Evolutionary conservation across 2,329 filamentous ascomycete genomes (phyloP).

Genomic region (Ophiocordyceps camponoti-rufipedis): DNA sequence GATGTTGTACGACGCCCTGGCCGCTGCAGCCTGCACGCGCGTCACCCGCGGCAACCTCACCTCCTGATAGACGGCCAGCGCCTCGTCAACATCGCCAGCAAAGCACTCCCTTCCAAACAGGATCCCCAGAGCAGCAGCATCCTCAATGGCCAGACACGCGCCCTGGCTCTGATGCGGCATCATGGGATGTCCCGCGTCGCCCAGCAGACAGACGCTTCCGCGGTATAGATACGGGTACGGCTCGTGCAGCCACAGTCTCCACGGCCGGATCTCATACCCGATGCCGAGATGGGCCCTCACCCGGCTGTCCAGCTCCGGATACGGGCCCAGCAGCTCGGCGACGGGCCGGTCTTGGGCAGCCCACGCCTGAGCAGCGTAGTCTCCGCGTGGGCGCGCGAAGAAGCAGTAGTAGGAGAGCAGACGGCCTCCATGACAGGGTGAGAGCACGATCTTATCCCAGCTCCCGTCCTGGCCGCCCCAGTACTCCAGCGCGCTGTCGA

Average conservation of each 20-base stretch:
- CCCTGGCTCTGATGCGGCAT: conserved; percentile 50
- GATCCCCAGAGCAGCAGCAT: conserved; percentile 42
- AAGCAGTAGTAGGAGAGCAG: conserved; percentile 54
- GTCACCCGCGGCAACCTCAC: conserved; percentile 35
- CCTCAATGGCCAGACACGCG: conserved; percentile 47
- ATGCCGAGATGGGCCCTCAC: conserved; percentile 39
- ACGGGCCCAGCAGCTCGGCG: conserved; percentile 42
- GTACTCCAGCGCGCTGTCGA: conserved; percentile 44
- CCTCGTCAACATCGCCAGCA: conserved; percentile 25
- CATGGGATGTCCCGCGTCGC: conserved; percentile 51
- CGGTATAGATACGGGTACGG: conserved; percentile 41
- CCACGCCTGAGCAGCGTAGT: conserved; percentile 44
- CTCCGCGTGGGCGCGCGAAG: conserved; percentile 35
- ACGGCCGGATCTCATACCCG: conserved; percentile 43
- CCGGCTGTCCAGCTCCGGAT: conserved; percentile 38
- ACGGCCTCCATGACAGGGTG: conserved; percentile 47
- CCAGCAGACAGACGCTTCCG: conserved; percentile 35
- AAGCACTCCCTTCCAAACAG: conserved; percentile 33
- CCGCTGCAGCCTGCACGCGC: conserved; percentile 36
- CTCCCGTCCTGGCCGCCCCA: conserved; percentile 48
- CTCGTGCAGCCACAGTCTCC: conserved; percentile 42
- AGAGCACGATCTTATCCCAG: conserved; percentile 53
- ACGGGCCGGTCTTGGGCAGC: conserved; percentile 30
- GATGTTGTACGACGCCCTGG: conserved; percentile 41
- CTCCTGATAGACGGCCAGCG: conserved; percentile 30